Conservation (phyloP, 2,329 filamentous ascomycete species). For the Alternaria arbusti region DNA sequence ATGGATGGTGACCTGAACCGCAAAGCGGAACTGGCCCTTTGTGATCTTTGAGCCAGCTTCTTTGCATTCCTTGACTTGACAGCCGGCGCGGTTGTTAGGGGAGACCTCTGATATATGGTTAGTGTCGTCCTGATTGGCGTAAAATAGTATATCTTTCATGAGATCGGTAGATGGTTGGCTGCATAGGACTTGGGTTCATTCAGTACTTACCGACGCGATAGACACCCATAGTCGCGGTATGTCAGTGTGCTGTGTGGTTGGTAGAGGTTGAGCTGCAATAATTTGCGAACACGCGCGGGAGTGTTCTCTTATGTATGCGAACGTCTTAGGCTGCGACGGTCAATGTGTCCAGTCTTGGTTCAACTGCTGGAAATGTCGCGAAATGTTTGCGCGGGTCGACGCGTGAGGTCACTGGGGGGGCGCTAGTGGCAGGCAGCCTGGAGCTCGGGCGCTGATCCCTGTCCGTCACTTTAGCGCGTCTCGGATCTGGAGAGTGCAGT, state of each 20-base stretch:
- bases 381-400: conserved; percentile 13
- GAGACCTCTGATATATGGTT: conserved; percentile 24
- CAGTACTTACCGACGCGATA: conserved; percentile 34
- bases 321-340: background rate
- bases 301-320: conserved; percentile 3
- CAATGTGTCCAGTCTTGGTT: background rate
- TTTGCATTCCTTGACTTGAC: conserved; percentile 76
- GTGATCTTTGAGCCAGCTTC: conserved; percentile 70
- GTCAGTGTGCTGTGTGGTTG: background rate
- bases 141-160: background rate
- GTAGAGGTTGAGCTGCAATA: background rate
- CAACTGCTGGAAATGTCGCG: conserved; percentile 7
- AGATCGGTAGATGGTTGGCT: background rate
- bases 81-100: conserved; percentile 72
- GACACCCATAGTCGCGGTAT: conserved; percentile 29
- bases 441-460: conserved; percentile 8
- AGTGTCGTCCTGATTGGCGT: background rate
- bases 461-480: conserved; percentile 14
- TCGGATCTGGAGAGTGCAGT: conserved; percentile 14
- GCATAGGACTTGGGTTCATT: background rate
- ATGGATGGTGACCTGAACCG: conserved; percentile 70
- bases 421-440: conserved; percentile 16
- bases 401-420: conserved; percentile 16
- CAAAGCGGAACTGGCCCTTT: conserved; percentile 76
- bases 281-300: background rate